Evolutionary conservation across 352 stramenopile species (phyloP).

Genomic region (Globisporangium yorkense): DNA sequence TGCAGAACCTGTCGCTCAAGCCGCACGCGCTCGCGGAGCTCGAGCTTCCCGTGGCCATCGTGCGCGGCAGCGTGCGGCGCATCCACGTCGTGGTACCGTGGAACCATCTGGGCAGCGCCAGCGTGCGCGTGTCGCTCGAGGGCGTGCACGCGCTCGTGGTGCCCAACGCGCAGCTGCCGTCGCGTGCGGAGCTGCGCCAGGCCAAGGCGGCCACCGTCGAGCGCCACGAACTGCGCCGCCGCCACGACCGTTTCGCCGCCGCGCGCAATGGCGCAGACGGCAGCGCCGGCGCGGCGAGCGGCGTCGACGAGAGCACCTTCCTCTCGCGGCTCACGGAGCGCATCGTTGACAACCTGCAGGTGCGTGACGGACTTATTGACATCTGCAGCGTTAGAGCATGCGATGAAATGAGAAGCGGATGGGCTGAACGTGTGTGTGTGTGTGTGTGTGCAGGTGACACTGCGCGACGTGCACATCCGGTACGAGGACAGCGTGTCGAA

Average conservation of each 20-base stretch:
- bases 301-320: slow-evolving; percentile 75
- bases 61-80: slow-evolving; percentile 49
- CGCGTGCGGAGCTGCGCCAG: slow-evolving; percentile 42
- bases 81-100: slow-evolving; percentile 81
- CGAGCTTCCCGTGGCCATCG: slow-evolving; percentile 59
- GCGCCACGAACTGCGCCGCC: slow-evolving; percentile 58
- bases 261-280: slow-evolving; percentile 23
- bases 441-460: slow-evolving; percentile 30
- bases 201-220: slow-evolving; percentile 58
- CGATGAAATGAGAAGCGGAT: neutral
- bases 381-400: too few species aligned
- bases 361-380: neutral
- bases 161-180: slow-evolving; percentile 51
- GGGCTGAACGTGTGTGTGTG: neutral
- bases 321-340: slow-evolving; percentile 64
- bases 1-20: slow-evolving; percentile 70
- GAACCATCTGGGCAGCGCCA: slow-evolving; percentile 76
- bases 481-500: slow-evolving; percentile 76
- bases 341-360: slow-evolving; percentile 77
- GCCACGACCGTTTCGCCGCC: slow-evolving; percentile 61
- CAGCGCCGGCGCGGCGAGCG: neutral
- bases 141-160: slow-evolving; percentile 65
- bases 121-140: slow-evolving; percentile 69
- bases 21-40: slow-evolving; percentile 73
- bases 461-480: slow-evolving; percentile 62